These are phyloP conservation scores for Penicillium sp. DNA, from an alignment of 2,329 filamentous ascomycete species.

Conservation along the genomic window DNA sequence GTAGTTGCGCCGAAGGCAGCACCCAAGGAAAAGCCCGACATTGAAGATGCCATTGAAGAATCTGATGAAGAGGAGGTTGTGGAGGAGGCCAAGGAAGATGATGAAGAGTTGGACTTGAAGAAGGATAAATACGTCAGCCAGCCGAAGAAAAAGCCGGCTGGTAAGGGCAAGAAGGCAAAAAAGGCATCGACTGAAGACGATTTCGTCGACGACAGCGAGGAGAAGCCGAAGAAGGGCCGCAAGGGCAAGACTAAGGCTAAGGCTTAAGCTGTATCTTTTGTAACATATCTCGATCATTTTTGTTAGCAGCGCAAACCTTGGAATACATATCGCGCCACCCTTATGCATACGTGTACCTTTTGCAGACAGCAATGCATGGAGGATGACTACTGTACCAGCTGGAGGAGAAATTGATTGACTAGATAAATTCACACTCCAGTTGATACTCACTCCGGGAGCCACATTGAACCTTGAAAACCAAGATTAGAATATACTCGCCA, in stretches of 20 bases:
- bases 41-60: constrained; percentile 94
- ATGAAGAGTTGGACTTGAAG: constrained; percentile 77
- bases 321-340: neutral
- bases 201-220: constrained; percentile 50
- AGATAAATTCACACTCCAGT: too few species aligned
- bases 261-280: constrained; percentile 9
- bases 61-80: constrained; percentile 70
- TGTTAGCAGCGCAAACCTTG: neutral
- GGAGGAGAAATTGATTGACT: too few species aligned
- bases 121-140: constrained; percentile 96
- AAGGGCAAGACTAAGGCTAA: constrained; percentile 28
- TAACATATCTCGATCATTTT: constrained; percentile 7
- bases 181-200: constrained; percentile 37
- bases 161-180: constrained; percentile 42
- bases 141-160: constrained; percentile 60
- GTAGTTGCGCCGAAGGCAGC: constrained; percentile 70
- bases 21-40: constrained; percentile 76
- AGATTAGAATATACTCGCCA: too few species aligned
- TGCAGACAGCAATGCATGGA: too few species aligned
- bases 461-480: too few species aligned
- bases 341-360: too few species aligned
- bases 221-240: constrained; percentile 54
- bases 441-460: too few species aligned
- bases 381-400: too few species aligned
- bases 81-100: constrained; percentile 58